These are phyloP conservation scores for Solanum infundibuliforme DNA, from an alignment of 257 asterid genomes.

Conservation along the genomic window DNA sequence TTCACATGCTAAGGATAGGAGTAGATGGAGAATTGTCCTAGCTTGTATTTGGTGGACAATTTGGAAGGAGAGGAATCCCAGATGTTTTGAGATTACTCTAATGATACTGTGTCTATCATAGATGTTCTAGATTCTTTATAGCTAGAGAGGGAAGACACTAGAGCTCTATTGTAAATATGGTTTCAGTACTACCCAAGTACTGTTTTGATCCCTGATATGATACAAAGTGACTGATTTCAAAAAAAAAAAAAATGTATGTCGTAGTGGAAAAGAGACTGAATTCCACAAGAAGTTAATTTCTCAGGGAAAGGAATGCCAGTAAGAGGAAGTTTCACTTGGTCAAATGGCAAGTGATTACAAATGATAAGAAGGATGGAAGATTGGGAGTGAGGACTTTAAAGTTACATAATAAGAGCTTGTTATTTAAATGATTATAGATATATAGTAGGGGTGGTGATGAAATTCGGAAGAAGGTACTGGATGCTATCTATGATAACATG, in stretches of 20 bases:
- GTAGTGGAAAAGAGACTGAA: neutral
- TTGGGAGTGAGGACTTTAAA: neutral
- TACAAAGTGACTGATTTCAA: neutral
- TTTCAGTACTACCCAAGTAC: neutral
- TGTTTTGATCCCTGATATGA: neutral
- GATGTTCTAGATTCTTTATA: neutral
- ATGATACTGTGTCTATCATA: neutral
- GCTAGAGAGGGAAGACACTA: neutral
- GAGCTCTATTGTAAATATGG: neutral
- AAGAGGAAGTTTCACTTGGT: neutral
- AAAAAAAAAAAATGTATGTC: neutral
- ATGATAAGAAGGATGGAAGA: neutral
- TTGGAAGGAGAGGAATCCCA: neutral
- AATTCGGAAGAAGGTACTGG: neutral
- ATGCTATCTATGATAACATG: neutral
- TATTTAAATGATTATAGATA: neutral
- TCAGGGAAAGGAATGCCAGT: neutral
- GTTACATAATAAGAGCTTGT: neutral
- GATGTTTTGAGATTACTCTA: neutral
- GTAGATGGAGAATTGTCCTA: neutral
- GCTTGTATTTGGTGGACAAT: neutral
- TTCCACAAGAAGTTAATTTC: neutral
- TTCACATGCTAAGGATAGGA: neutral
- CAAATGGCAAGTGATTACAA: neutral
- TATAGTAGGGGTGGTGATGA: neutral